phyloP scores from a whole-genome alignment of 257 asterid genomes.

The Ballota nigra region DNA sequence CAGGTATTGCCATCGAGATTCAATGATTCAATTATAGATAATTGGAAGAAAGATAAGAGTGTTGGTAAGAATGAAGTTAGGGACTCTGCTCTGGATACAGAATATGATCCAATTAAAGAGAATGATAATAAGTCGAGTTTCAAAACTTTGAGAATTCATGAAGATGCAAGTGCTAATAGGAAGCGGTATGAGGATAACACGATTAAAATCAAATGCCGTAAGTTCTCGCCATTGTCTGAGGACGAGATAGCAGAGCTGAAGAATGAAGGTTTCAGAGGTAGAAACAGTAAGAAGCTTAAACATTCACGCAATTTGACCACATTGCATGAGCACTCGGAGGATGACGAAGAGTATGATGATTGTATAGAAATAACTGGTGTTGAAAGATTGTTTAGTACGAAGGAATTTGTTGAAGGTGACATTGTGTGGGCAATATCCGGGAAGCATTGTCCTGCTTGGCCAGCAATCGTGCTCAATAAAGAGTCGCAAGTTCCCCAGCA shows the following conservation, averaged over 20 bases:
- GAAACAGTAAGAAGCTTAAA: slow-evolving; percentile 36
- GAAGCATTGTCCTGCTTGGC: slow-evolving; percentile 88
- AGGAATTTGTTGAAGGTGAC: slow-evolving; percentile 69
- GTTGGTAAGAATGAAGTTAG: slow-evolving; percentile 36
- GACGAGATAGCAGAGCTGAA: slow-evolving; percentile 61
- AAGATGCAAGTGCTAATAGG: slow-evolving; percentile 31
- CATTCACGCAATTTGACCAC: slow-evolving; percentile 41
- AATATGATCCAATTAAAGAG: slow-evolving; percentile 50
- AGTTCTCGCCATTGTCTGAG: slow-evolving; percentile 56
- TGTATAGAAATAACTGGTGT: slow-evolving; percentile 42
- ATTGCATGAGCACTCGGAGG: slow-evolving; percentile 40
- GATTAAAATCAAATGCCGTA: slow-evolving; percentile 34
- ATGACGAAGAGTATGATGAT: slow-evolving; percentile 57
- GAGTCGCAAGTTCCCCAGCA: slow-evolving; percentile 76
- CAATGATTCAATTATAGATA: slow-evolving; percentile 83
- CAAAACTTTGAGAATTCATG: slow-evolving; percentile 38
- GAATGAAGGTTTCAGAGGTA: slow-evolving; percentile 32
- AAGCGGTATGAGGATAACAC: slow-evolving; percentile 35
- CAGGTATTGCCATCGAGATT: slow-evolving; percentile 95
- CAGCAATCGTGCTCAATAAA: slow-evolving; percentile 90
- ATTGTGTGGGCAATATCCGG: slow-evolving; percentile 96
- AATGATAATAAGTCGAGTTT: slow-evolving; percentile 35
- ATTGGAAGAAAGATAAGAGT: slow-evolving; percentile 91
- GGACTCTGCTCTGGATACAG: slow-evolving; percentile 63
- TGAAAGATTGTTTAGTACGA: slow-evolving; percentile 44